Base-by-base conservation (phyloP, 257 asterid species). In the Rhazya stricta region DNA sequence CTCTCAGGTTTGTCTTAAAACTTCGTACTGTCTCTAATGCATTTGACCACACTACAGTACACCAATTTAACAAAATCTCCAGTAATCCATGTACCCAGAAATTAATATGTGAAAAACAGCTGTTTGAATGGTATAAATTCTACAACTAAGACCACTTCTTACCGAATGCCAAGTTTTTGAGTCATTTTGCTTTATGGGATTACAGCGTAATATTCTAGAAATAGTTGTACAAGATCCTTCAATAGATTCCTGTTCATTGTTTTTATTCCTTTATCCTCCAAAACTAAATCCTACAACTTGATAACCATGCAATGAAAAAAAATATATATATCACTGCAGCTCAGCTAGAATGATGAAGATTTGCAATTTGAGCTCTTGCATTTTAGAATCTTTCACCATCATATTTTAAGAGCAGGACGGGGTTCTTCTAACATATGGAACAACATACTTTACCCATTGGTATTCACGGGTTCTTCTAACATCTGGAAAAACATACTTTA, bases 1-100 rank as follows among this genome's bases (percentile, higher is more conserved):
- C 97, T 46, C 90, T 90, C 78, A 91, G 97, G 97, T 94, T 77
- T 60, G 76, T n/a, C 58, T 73, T 36, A 53, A 37, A 41, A 67
- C 68, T 48, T 39, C 9, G 1, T 19, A 19, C 71, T 46, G 74
- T 62, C 46, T 78, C 78, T 34, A 53, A 72, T 63, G 25, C 73
- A 19, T 66, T 54, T n/a, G 39, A 73, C 50, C 39, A 36, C 34
- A 71, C 56, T 37, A 5, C 27, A 5, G 19, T 30, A 7, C 3
- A 10, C 3, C 39, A 21, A 61, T 25, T 27, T 41, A 29, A 53
- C 30, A 72, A 25, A 19, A 8, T 12, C 18, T 25, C n/a, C 32
- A 32, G 57, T 12, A 19, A 19, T 32, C 8, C 53, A 37, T 54
- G 53, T 9, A 19, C 13, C 36, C 67, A 36, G 61, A 32, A 16